Evolutionary conservation across 1,284 basidiomycete species (phyloP).

Genomic region (Ceratobasidium sp.): DNA sequence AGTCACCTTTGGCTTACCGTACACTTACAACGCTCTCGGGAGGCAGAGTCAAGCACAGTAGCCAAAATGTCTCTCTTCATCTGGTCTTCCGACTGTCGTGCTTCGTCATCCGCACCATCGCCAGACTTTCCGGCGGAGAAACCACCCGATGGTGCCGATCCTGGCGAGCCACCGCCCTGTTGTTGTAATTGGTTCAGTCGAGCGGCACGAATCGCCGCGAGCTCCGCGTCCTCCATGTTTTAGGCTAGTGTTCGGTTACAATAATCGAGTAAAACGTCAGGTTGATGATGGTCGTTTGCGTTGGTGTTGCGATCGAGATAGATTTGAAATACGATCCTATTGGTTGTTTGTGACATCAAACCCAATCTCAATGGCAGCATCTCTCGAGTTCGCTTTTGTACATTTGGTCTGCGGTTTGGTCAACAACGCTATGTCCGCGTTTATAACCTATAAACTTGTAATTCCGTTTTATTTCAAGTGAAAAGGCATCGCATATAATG

Average conservation of each 20-base stretch:
- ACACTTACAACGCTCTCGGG: slow-evolving; percentile 87
- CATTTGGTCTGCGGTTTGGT: too few species aligned
- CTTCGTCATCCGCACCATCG: slow-evolving; percentile 46
- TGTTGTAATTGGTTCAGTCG: slow-evolving; percentile 53
- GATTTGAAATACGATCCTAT: too few species aligned
- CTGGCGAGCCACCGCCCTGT: slow-evolving; percentile 37
- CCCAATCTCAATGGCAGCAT: too few species aligned
- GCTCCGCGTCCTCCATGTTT: slow-evolving; percentile 52
- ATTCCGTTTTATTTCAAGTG: too few species aligned
- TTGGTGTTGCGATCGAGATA: too few species aligned
- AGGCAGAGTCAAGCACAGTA: slow-evolving; percentile 85
- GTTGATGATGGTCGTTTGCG: too few species aligned
- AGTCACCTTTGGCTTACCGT: not conserved
- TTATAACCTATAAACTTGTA: too few species aligned
- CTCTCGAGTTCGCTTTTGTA: too few species aligned
- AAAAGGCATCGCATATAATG: too few species aligned
- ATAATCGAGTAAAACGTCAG: not conserved
- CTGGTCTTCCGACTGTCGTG: slow-evolving; percentile 61
- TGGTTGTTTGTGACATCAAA: too few species aligned
- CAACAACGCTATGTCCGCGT: too few species aligned
- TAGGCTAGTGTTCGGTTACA: not conserved
- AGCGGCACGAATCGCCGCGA: slow-evolving; percentile 56
- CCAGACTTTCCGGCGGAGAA: slow-evolving; percentile 24
- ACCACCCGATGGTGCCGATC: slow-evolving; percentile 4
- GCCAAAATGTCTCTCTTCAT: slow-evolving; percentile 81